phyloP scores from a whole-genome alignment of 202 grass and related monocot species.

The Alloteropsis angusta region DNA sequence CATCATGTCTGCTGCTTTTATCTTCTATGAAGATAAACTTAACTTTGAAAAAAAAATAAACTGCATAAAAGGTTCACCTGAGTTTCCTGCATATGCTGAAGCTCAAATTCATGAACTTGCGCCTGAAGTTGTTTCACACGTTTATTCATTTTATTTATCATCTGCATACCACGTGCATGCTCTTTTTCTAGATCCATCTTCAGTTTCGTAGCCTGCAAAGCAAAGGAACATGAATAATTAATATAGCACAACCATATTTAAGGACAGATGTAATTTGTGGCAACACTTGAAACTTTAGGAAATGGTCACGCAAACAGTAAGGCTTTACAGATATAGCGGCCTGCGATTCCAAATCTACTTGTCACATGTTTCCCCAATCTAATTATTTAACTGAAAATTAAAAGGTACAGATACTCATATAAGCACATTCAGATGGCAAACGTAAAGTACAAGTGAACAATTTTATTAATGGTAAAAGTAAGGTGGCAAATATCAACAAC shows the following conservation, averaged over 20 bases:
- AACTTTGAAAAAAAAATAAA: neutral
- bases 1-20: neutral
- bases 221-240: conserved; percentile 15
- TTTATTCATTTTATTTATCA: conserved; percentile 42
- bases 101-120: conserved; percentile 65
- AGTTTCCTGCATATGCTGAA: conserved; percentile 51
- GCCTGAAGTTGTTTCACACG: conserved; percentile 54
- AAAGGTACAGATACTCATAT: neutral
- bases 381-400: neutral
- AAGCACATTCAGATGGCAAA: neutral
- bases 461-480: neutral
- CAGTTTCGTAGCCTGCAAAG: conserved; percentile 57
- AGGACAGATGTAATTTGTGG: neutral
- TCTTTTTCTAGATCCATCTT: conserved; percentile 62
- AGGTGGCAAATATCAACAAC: neutral
- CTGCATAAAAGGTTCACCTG: conserved; percentile 36
- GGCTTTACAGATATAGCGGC: neutral
- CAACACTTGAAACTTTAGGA: neutral
- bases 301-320: neutral
- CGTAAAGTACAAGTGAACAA: neutral
- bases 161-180: conserved; percentile 34
- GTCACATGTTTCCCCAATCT: neutral
- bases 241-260: neutral
- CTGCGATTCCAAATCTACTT: neutral
- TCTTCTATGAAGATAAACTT: neutral